These are phyloP conservation scores for Epicoccum sorghinum DNA, from an alignment of 2,329 filamentous ascomycete genomes.

Conservation along the genomic window DNA sequence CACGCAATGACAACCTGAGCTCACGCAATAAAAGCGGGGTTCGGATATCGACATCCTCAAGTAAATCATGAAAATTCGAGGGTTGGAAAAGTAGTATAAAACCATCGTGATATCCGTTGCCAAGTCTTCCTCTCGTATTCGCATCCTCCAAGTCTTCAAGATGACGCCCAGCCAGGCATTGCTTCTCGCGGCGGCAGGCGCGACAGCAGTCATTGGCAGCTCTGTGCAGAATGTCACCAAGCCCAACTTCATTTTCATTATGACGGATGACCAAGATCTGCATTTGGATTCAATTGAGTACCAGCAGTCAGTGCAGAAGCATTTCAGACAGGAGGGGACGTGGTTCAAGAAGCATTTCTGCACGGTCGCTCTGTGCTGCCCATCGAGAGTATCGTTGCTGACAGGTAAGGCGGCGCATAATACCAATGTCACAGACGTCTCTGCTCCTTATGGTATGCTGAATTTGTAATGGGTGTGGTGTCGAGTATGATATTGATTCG, in stretches of 20 bases:
- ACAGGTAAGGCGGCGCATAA: constrained; percentile 72
- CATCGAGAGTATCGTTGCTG: constrained; percentile 68
- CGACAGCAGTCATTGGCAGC: constrained; percentile 1
- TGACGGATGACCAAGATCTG: constrained; percentile 72
- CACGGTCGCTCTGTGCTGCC: constrained; percentile 71
- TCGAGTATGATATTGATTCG: background rate
- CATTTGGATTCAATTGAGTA: constrained; percentile 66
- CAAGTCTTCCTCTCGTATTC: background rate
- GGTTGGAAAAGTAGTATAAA: background rate
- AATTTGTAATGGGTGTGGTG: background rate
- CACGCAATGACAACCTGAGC: constrained; percentile 3
- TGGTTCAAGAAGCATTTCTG: constrained; percentile 68
- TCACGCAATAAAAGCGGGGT: constrained; percentile 17
- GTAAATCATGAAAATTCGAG: background rate
- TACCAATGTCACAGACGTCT: constrained; percentile 69
- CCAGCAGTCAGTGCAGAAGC: constrained; percentile 63
- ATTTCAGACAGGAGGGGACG: constrained; percentile 64
- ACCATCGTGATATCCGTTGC: background rate
- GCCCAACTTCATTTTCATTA: constrained; percentile 68
- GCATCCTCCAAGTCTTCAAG: background rate
- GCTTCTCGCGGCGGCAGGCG: constrained; percentile 9
- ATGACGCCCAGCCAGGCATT: constrained; percentile 19
- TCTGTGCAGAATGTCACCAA: constrained; percentile 8
- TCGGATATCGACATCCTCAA: background rate
- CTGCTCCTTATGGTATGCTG: constrained; percentile 58